These are phyloP conservation scores for Aspergillus brasiliensis DNA, from an alignment of 2,329 filamentous ascomycete genomes.

Conservation along the genomic window DNA sequence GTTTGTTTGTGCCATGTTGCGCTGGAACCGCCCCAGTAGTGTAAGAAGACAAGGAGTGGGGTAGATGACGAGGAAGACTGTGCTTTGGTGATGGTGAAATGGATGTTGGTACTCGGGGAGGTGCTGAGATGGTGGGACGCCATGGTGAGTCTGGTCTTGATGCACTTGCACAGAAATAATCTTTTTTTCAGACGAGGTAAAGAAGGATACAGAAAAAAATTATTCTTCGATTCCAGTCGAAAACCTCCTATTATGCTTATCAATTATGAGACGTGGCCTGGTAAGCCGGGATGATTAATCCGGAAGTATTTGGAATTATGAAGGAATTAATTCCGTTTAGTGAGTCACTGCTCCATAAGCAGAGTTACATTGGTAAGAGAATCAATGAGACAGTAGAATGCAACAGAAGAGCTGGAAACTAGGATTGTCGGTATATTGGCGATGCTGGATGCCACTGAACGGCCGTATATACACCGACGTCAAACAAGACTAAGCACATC, in stretches of 20 bases:
- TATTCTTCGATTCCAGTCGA: neutral
- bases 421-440: neutral
- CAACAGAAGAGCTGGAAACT: neutral
- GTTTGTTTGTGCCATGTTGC: conserved; percentile 35
- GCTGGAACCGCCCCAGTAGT: conserved; percentile 45
- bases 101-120: conserved; percentile 4
- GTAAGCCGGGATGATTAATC: neutral
- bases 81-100: conserved; percentile 15
- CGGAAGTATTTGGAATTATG: conserved; percentile 1
- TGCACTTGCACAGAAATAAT: no score
- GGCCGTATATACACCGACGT: neutral
- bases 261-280: neutral
- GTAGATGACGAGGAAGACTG: neutral
- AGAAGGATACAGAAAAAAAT: no score
- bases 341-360: neutral
- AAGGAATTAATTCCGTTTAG: neutral
- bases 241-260: neutral
- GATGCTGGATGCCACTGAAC: neutral
- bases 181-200: no score
- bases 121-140: neutral
- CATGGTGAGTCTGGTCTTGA: neutral
- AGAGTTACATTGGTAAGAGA: neutral
- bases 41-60: conserved; percentile 37
- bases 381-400: neutral
- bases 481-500: neutral